Conservation (phyloP, 495 filamentous ascomycete species). For the Lentithecium fluviatile region DNA sequence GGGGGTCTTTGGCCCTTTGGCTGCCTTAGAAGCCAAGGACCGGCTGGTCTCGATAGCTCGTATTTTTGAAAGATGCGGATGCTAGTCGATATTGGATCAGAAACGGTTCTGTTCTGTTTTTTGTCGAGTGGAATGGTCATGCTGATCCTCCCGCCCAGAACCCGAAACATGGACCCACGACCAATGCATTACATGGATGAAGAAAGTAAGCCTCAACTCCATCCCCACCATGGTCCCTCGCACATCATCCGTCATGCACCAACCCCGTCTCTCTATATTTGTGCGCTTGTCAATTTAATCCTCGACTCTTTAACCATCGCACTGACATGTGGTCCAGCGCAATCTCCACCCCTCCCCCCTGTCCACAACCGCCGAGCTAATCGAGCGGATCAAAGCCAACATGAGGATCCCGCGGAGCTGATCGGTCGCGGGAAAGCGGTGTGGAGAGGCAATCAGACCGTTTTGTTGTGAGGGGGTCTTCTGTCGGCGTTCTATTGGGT, state of each 20-base stretch:
- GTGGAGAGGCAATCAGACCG: neutral
- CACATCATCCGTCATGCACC: slow-evolving; percentile 2
- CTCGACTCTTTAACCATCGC: too few relatives aligned
- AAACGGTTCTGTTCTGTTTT: too few relatives aligned
- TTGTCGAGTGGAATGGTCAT: neutral
- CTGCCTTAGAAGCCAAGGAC: too few relatives aligned
- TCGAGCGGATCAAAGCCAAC: slow-evolving; percentile 79
- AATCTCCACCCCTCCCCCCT: slow-evolving; percentile 64
- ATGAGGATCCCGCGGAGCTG: slow-evolving; percentile 48
- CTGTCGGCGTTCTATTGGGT: too few relatives aligned
- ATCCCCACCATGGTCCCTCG: neutral
- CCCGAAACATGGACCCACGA: slow-evolving; percentile 52
- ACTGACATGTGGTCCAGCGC: slow-evolving; percentile 53
- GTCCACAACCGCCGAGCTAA: slow-evolving; percentile 70
- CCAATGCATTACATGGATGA: slow-evolving; percentile 67
- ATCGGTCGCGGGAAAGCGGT: too few relatives aligned
- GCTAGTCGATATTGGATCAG: too few relatives aligned
- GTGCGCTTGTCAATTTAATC: too few relatives aligned
- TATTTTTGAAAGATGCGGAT: too few relatives aligned
- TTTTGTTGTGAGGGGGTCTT: too few relatives aligned
- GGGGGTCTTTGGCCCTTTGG: too few relatives aligned
- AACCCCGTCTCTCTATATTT: too few relatives aligned
- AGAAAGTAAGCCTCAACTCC: slow-evolving; percentile 56
- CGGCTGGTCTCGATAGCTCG: too few relatives aligned
- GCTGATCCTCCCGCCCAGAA: slow-evolving; percentile 13